Evolutionary conservation across 306 rosid genomes (phyloP), one percentile per base, ranked within the genome.

Genomic region (Sesbania bispinosa): DNA sequence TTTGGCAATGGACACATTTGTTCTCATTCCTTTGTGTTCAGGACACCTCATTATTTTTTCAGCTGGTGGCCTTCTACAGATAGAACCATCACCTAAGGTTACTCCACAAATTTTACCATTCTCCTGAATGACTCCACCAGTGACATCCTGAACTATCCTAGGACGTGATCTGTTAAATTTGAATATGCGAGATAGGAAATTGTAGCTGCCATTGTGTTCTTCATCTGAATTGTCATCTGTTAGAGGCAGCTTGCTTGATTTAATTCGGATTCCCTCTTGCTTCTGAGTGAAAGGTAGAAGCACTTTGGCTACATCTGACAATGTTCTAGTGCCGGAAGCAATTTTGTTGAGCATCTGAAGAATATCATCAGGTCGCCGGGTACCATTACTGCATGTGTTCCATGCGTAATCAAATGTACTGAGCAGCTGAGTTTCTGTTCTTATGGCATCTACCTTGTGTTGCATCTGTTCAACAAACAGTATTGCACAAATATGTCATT

Each of bases 351-450:
- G 83, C 78, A 77, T 93, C 33, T 48, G 48, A 33, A 84, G 68
- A 82, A 90, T 80, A 70, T 93, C 98, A 43, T 74, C 60, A 14
- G 82, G 93, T 48, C 92, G 86, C 1, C 88, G 60, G 23, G 57
- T 68, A 32, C 96, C 96, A 62, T 93, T 93, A 13, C 5, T 53
- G 71, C 55, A 58, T 10, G 86, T 47, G 83, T 88, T 93, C 98
- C 98, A 93, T 10, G 96, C 97, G 77, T 87, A 90, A 82, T 93
- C 97, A 76, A 90, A 93, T 76, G 84, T 85, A 20, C 36, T 68
- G 18, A 93, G 98, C 52, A 93, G 85, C 76, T 60, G 83, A 67
- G 68, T 58, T 81, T 93, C 96, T 52, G 87, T 93, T 73, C 57
- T 71, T 64, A 39, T 48, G 13, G 93, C 98, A 21, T 82, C 77